Conservation (phyloP, 306 rosid genomes). For the Quercus rubra region DNA sequence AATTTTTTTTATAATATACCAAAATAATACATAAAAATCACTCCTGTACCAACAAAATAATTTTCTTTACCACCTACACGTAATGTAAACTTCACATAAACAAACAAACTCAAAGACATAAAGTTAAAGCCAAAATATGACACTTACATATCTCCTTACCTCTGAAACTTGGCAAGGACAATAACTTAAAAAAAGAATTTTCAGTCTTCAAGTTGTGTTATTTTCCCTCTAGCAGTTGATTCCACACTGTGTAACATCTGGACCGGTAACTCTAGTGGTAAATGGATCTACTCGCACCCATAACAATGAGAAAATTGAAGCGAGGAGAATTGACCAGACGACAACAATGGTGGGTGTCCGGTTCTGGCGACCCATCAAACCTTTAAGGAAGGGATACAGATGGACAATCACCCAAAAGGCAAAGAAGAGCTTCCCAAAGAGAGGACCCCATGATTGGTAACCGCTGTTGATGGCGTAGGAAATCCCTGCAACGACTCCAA, state of each 20-base stretch:
- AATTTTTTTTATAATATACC: not conserved
- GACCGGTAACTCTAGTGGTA: conserved; percentile 85
- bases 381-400: too few species aligned
- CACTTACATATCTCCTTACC: conserved; percentile 13
- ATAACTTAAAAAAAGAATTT: not conserved
- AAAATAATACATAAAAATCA: not conserved
- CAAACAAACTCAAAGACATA: conserved; percentile 14
- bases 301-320: conserved; percentile 86
- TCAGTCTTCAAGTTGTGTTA: conserved; percentile 5
- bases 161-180: conserved; percentile 19
- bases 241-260: conserved; percentile 76
- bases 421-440: too few species aligned
- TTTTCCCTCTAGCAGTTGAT: conserved; percentile 72
- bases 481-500: too few species aligned
- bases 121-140: conserved; percentile 13
- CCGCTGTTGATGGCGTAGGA: too few species aligned
- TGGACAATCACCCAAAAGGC: too few species aligned
- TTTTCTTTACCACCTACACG: conserved; percentile 2
- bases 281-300: conserved; percentile 94
- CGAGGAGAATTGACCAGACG: conserved; percentile 90
- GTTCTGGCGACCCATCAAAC: too few species aligned
- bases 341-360: too few species aligned
- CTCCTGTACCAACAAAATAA: conserved; percentile 5
- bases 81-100: not conserved
- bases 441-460: too few species aligned